Evolutionary conservation across 345 rosid genomes (phyloP).

Genomic region (Orychophragmus violaceus): DNA sequence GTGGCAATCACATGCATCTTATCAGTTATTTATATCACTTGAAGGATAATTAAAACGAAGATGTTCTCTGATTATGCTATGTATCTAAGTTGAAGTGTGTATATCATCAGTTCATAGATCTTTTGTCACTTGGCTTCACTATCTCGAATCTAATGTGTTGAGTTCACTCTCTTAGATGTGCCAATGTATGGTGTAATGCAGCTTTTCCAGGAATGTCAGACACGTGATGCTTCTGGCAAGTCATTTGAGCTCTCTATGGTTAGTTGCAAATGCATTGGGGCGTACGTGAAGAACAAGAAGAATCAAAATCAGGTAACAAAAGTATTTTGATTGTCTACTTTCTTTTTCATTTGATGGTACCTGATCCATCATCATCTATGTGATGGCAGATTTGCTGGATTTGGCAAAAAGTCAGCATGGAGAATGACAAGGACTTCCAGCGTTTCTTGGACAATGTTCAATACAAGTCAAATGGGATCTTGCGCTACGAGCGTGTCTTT

Average conservation of each 20-base stretch:
- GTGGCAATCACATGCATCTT: not conserved
- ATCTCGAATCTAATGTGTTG: not conserved
- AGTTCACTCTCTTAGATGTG: not conserved
- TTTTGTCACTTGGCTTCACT: not conserved
- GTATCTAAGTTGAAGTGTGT: not conserved
- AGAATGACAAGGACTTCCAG: conserved; percentile 76
- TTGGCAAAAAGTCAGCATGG: conserved; percentile 69
- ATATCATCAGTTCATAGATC: not conserved
- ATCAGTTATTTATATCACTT: not conserved
- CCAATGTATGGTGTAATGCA: conserved; percentile 24
- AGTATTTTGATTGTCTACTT: not conserved
- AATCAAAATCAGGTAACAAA: conserved; percentile 83
- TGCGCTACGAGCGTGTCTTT: conserved; percentile 85
- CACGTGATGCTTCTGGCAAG: conserved; percentile 48
- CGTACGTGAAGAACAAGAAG: conserved; percentile 87
- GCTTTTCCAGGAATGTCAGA: conserved; percentile 67
- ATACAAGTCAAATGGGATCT: conserved; percentile 69
- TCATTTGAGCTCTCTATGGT: conserved; percentile 69
- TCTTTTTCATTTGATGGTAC: not conserved
- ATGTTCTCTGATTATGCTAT: not conserved
- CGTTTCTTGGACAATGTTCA: conserved; percentile 92
- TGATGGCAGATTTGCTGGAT: conserved; percentile 82
- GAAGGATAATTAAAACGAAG: not conserved
- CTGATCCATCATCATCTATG: not conserved
- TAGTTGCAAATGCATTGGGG: conserved; percentile 89